Evolutionary conservation across 2,329 filamentous ascomycete species (phyloP).

Genomic region (Ophiocordyceps camponoti-leonardi): DNA sequence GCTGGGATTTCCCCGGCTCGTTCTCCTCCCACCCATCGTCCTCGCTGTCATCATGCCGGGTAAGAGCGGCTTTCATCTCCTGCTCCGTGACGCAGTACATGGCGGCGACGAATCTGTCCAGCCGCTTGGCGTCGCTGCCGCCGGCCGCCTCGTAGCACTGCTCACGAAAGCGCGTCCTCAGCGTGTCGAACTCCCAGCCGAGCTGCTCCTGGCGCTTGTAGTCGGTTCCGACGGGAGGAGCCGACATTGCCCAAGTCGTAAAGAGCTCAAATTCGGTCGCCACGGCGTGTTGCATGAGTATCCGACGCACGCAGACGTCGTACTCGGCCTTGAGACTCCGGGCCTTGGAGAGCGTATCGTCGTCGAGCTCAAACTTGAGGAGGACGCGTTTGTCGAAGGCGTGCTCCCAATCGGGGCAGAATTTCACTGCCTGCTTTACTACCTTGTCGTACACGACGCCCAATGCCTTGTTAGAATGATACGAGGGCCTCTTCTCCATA

Average conservation of each 20-base stretch:
- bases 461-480: constrained; percentile 54
- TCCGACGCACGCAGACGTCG: constrained; percentile 55
- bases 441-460: constrained; percentile 74
- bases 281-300: constrained; percentile 77
- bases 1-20: constrained; percentile 12
- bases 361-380: constrained; percentile 36
- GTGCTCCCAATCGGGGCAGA: constrained; percentile 53
- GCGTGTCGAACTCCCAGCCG: constrained; percentile 42
- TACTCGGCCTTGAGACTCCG: constrained; percentile 57
- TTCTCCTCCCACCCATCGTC: constrained; percentile 8
- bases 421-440: constrained; percentile 35
- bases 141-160: constrained; percentile 50
- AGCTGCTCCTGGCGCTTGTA: constrained; percentile 83
- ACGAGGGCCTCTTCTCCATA: constrained; percentile 54
- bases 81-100: constrained; percentile 75
- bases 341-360: constrained; percentile 39
- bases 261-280: constrained; percentile 82
- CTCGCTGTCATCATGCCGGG: constrained; percentile 16
- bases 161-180: constrained; percentile 54
- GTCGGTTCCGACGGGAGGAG: constrained; percentile 53
- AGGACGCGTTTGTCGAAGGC: constrained; percentile 66
- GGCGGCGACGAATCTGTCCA: constrained; percentile 63
- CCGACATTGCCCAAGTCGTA: constrained; percentile 67
- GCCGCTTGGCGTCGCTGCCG: constrained; percentile 32
- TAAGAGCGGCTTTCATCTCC: constrained; percentile 44